Percentiles rank a stretch among this genome's conserved stretches.
These are phyloP conservation scores for Baudoinia panamericana DNA, from an alignment of 495 filamentous ascomycete species.

Conservation along the genomic window DNA sequence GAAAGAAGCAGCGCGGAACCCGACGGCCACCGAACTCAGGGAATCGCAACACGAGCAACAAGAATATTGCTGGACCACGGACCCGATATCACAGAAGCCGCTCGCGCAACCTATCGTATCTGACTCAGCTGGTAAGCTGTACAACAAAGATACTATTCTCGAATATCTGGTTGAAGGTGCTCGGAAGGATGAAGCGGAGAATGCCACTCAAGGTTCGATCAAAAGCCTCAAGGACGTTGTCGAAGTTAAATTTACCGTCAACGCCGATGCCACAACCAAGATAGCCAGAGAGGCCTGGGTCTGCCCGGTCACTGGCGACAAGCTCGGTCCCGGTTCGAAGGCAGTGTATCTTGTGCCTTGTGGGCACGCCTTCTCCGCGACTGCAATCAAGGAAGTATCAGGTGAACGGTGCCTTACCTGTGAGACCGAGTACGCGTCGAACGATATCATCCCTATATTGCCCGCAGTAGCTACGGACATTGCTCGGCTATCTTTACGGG, in stretches of 20 bases:
- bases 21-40: slow-evolving; percentile 80
- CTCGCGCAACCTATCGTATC: slow-evolving; percentile 67
- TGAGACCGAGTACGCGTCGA: slow-evolving; percentile 54
- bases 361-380: slow-evolving; percentile 85
- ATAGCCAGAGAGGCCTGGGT: slow-evolving; percentile 44
- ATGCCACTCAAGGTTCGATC: slow-evolving; percentile 56
- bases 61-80: slow-evolving; percentile 72
- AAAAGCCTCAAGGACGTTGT: slow-evolving; percentile 77
- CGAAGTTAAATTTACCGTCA: slow-evolving; percentile 67
- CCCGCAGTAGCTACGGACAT: slow-evolving; percentile 59
- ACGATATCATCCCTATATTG: slow-evolving; percentile 75
- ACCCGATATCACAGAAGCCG: slow-evolving; percentile 67
- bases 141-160: slow-evolving; percentile 87
- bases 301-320: slow-evolving; percentile 80
- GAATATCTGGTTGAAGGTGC: slow-evolving; percentile 59
- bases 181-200: slow-evolving; percentile 43
- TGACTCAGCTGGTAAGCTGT: slow-evolving; percentile 72
- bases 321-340: slow-evolving; percentile 64
- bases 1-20: slow-evolving; percentile 66
- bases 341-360: slow-evolving; percentile 88
- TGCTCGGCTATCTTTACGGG: slow-evolving; percentile 49
- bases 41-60: slow-evolving; percentile 71
- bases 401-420: slow-evolving; percentile 56
- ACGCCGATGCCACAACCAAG: slow-evolving; percentile 34
- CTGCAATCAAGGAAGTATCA: slow-evolving; percentile 65